These are phyloP conservation scores for Nicotiana otophora DNA, from an alignment of 257 asterid species.

Conservation along the genomic window DNA sequence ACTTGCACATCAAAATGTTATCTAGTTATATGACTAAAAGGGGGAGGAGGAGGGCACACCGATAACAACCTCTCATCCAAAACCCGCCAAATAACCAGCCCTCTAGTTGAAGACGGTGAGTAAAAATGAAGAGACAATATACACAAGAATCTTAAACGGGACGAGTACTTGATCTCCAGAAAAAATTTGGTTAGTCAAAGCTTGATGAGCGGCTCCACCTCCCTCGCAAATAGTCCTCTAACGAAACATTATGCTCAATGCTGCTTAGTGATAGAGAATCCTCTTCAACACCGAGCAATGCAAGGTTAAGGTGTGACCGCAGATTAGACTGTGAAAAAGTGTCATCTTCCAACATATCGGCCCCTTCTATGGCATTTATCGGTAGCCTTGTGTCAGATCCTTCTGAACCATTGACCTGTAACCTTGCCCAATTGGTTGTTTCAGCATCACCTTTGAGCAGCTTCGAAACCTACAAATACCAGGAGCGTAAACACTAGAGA, in stretches of 20 bases:
- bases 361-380: slow-evolving; percentile 35
- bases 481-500: not conserved
- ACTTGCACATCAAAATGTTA: slow-evolving; percentile 16
- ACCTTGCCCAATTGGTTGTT: slow-evolving; percentile 61
- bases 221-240: slow-evolving; percentile 76
- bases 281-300: slow-evolving; percentile 69
- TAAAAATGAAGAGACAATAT: not conserved
- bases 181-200: slow-evolving; percentile 49
- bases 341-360: slow-evolving; percentile 61
- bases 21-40: slow-evolving; percentile 22
- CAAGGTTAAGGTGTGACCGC: slow-evolving; percentile 78
- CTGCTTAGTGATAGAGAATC: slow-evolving; percentile 76
- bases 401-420: slow-evolving; percentile 54
- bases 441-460: slow-evolving; percentile 78
- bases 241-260: slow-evolving; percentile 63
- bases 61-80: slow-evolving; percentile 87
- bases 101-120: not conserved
- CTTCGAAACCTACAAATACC: slow-evolving; percentile 47
- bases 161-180: slow-evolving; percentile 9
- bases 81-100: slow-evolving; percentile 25
- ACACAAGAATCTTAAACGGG: slow-evolving; percentile 19
- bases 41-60: slow-evolving; percentile 84
- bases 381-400: slow-evolving; percentile 26
- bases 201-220: slow-evolving; percentile 91
- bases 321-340: slow-evolving; percentile 53